Evolutionary conservation across 225 moss, liverwort and hornwort species (phyloP).

Genomic region (Takakia lepidozioides): DNA sequence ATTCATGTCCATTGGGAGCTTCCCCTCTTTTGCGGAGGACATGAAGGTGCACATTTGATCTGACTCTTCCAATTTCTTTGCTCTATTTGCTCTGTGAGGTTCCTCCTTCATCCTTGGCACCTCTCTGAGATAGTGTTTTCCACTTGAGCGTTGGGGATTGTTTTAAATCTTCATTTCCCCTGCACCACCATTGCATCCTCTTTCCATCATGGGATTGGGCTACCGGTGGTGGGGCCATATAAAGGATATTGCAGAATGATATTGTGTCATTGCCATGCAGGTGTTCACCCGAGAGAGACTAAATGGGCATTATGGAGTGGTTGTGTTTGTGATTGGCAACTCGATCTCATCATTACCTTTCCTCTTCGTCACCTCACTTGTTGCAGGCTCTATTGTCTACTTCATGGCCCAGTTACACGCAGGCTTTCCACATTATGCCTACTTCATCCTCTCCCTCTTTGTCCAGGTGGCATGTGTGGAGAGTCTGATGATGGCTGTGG

Average conservation of each 20-base stretch:
- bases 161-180: too few relatives aligned
- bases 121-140: too few relatives aligned
- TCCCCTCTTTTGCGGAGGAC: conserved; percentile 69
- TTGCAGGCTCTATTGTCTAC: conserved; percentile 30
- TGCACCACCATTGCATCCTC: too few relatives aligned
- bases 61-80: too few relatives aligned
- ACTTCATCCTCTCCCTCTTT: conserved; percentile 37
- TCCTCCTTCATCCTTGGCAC: too few relatives aligned
- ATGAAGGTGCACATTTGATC: too few relatives aligned
- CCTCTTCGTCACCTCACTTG: conserved; percentile 31
- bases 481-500: conserved; percentile 71
- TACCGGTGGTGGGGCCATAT: too few relatives aligned
- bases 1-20: conserved; percentile 68
- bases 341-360: conserved; percentile 43
- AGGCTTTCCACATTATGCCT: conserved; percentile 45
- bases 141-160: too few relatives aligned
- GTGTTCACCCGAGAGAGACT: conserved; percentile 47
- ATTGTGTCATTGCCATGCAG: too few relatives aligned
- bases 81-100: too few relatives aligned
- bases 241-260: too few relatives aligned
- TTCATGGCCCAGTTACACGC: conserved; percentile 50
- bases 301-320: conserved; percentile 60
- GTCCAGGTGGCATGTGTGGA: conserved; percentile 40
- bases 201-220: too few relatives aligned
- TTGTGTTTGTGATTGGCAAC: conserved; percentile 41